Evolutionary conservation across 2,329 filamentous ascomycete species (phyloP).

Genomic region (Fusarium sterilihyphosum): DNA sequence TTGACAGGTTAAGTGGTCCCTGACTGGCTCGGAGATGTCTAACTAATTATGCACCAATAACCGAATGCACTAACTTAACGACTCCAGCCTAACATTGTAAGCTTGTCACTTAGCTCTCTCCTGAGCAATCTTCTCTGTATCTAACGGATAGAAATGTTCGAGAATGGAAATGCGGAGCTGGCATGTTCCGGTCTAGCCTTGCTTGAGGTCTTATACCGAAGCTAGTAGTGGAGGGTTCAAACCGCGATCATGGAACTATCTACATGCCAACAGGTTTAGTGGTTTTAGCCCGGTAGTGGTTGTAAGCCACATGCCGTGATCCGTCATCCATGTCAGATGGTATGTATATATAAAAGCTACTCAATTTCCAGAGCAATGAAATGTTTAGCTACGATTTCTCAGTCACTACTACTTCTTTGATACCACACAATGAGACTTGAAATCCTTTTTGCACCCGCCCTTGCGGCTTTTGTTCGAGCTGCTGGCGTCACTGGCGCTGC

Average conservation of each 20-base stretch:
- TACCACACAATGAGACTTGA: neutral
- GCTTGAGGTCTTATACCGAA: neutral
- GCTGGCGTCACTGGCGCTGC: constrained; percentile 18
- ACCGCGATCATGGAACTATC: neutral
- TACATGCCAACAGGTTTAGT: neutral
- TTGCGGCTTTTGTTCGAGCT: neutral
- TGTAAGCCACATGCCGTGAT: neutral
- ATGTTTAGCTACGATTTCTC: neutral
- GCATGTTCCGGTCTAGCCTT: neutral
- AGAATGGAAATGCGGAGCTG: neutral
- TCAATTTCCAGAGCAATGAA: neutral
- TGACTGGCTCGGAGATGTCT: neutral
- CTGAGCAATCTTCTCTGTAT: neutral
- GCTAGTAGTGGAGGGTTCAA: neutral
- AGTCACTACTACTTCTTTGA: neutral
- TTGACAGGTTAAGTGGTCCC: neutral
- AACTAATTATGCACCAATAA: constrained; percentile 1
- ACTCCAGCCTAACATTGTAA: neutral
- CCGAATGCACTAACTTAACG: neutral
- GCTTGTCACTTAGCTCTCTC: neutral
- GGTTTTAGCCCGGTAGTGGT: neutral
- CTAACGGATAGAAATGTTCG: neutral
- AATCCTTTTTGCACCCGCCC: neutral
- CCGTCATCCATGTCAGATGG: neutral
- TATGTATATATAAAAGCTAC: neutral